Conservation (phyloP, 108 stramenopile genomes). For the Cyclotella choctawhatcheeana region DNA sequence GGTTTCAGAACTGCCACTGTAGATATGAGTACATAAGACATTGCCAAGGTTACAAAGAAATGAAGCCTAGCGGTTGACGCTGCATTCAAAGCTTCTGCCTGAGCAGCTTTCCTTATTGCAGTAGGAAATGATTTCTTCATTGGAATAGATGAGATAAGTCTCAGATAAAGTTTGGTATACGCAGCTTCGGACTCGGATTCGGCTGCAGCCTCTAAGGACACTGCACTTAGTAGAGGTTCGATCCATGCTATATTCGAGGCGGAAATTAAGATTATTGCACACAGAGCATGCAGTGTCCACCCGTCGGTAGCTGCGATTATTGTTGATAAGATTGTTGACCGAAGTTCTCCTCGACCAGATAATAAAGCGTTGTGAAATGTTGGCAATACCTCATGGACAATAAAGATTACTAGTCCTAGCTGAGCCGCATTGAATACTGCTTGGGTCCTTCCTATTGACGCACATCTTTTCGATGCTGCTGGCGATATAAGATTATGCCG, state of each 20-base stretch:
- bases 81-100: constrained; percentile 50
- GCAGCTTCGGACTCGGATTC: constrained; percentile 55
- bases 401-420: constrained; percentile 51
- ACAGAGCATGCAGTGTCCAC: constrained; percentile 71
- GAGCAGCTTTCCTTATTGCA: constrained; percentile 37
- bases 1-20: constrained; percentile 70
- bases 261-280: constrained; percentile 52
- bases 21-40: constrained; percentile 54
- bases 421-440: constrained; percentile 56
- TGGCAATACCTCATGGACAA: constrained; percentile 42
- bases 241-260: constrained; percentile 46
- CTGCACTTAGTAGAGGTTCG: constrained; percentile 25
- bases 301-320: constrained; percentile 38
- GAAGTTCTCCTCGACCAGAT: constrained; percentile 9
- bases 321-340: constrained; percentile 26
- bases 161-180: constrained; percentile 77
- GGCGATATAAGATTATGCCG: constrained; percentile 40
- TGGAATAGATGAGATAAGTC: constrained; percentile 59
- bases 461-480: constrained; percentile 21
- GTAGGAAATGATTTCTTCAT: constrained; percentile 41
- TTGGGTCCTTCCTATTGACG: constrained; percentile 56
- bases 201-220: constrained; percentile 42
- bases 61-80: constrained; percentile 62
- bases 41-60: constrained; percentile 57
- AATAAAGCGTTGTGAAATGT: constrained; percentile 26